These are phyloP conservation scores for Picea abies DNA, from an alignment of 83 land plant species.

Conservation along the genomic window DNA sequence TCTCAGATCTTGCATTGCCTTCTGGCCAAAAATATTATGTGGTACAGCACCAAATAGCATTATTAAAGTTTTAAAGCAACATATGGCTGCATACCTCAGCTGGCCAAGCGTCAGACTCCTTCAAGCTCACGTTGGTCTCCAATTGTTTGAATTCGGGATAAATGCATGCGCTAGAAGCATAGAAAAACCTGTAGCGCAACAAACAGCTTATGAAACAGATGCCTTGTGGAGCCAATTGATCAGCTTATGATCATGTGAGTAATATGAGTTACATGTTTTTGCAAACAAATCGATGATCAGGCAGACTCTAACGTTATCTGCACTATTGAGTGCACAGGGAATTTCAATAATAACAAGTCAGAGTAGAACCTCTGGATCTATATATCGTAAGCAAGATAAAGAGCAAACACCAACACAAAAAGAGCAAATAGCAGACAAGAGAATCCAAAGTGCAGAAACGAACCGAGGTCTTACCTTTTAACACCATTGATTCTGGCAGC, in stretches of 20 bases:
- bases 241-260: no score
- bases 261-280: no score
- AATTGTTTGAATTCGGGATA: conserved; percentile 97
- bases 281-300: no score
- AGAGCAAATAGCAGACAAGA: no score
- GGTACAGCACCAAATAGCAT: not conserved
- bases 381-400: no score
- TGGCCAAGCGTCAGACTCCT: conserved; percentile 99
- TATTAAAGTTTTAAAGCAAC: not conserved
- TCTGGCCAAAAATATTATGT: not conserved
- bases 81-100: conserved; percentile 66
- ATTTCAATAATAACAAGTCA: no score
- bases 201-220: not conserved
- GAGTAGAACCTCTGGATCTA: no score
- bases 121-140: conserved; percentile 92
- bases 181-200: conserved; percentile 69
- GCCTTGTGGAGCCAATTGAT: no score
- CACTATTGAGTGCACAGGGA: no score
- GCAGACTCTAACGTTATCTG: no score
- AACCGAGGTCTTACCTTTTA: conserved; percentile 44
- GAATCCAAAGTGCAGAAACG: no score
- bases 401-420: no score
- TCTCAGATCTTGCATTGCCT: not conserved
- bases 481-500: conserved; percentile 89
- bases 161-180: conserved; percentile 94